These are phyloP conservation scores for Ceratobasidium papillatum DNA, from an alignment of 1,284 basidiomycete species.

Conservation along the genomic window DNA sequence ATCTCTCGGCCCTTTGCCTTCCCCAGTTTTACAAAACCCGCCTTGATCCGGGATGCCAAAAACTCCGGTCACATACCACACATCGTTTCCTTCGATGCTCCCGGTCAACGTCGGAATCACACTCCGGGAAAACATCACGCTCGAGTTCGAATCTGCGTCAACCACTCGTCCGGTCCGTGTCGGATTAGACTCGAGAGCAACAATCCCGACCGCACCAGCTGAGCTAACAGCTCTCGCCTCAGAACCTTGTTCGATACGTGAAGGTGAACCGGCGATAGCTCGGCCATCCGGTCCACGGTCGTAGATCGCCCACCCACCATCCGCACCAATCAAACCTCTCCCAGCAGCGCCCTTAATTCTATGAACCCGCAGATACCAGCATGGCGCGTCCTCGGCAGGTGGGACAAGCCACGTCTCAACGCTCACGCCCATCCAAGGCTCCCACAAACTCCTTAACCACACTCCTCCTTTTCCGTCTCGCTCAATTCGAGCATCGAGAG, in stretches of 20 bases:
- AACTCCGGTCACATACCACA: constrained; percentile 74
- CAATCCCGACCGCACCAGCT: constrained; percentile 58
- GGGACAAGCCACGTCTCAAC: constrained; percentile 81
- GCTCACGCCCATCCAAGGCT: constrained; percentile 74
- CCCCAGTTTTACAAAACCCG: constrained; percentile 49
- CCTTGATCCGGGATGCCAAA: constrained; percentile 55
- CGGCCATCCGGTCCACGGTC: constrained; percentile 71
- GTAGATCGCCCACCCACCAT: constrained; percentile 77
- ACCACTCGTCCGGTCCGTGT: constrained; percentile 59
- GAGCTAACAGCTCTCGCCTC: constrained; percentile 45
- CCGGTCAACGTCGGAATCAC: constrained; percentile 71
- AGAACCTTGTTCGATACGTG: constrained; percentile 50
- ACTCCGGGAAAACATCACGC: constrained; percentile 72
- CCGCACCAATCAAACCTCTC: constrained; percentile 64
- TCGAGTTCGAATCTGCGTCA: constrained; percentile 76
- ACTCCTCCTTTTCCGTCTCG: constrained; percentile 45
- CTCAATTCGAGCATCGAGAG: constrained; percentile 69
- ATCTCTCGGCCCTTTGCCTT: constrained; percentile 50
- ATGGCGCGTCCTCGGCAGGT: constrained; percentile 62
- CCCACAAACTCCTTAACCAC: constrained; percentile 74
- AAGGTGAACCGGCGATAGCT: constrained; percentile 57
- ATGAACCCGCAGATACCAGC: constrained; percentile 77
- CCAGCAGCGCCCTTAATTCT: constrained; percentile 59
- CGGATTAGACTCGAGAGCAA: constrained; percentile 36
- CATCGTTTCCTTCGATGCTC: constrained; percentile 57